Base-by-base conservation (phyloP, 331 rosid genomes). In the Acacia pycnantha region DNA sequence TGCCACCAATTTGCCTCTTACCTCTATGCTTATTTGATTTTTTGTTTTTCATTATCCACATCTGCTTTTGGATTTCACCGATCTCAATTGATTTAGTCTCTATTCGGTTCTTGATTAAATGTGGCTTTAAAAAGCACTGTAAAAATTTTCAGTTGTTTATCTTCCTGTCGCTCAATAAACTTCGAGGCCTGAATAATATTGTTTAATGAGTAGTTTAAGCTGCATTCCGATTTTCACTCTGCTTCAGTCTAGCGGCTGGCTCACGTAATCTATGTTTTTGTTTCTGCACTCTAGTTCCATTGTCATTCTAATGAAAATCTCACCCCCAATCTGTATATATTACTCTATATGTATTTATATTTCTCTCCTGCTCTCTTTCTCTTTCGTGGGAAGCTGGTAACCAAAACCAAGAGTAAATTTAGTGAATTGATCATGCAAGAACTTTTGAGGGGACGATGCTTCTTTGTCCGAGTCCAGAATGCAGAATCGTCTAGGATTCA, bases 21-120 rank as follows among this genome's bases (percentile, higher is more conserved):
- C n/a, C 3, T 65, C 44, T 74, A 81, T 50, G 66, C 33, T 82
- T 67, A 74, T 77, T 24, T 24, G 11, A 3, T 79, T 7, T 50
- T 18, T 54, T 70, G 65, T 81, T 70, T 77, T 59, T 79, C 43
- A 40, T 83, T n/a, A 56, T 12, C 35, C 33, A 40, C 64, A 50
- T 44, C 16, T 26, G 33, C 40, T 14, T 59, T 40, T 50, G 31
- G 47, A 75, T 24, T 11, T 47, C 44, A 6, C 43, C 53, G 53
- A 37, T 18, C 47, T 61, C 33, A 33, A 2, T 35, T 76, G 18
- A 5, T 8, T 37, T 53, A 3, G 64, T 6, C 21, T 71, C 29
- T 62, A 8, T 64, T 82, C 74, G 69, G 19, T 33, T 11, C 44
- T 70, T 46, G 5, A 50, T n/a, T 12, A 18, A 75, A 21, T 76